Base-by-base conservation (phyloP, 2,329 filamentous ascomycete genomes). In the Orbilia javanica region DNA sequence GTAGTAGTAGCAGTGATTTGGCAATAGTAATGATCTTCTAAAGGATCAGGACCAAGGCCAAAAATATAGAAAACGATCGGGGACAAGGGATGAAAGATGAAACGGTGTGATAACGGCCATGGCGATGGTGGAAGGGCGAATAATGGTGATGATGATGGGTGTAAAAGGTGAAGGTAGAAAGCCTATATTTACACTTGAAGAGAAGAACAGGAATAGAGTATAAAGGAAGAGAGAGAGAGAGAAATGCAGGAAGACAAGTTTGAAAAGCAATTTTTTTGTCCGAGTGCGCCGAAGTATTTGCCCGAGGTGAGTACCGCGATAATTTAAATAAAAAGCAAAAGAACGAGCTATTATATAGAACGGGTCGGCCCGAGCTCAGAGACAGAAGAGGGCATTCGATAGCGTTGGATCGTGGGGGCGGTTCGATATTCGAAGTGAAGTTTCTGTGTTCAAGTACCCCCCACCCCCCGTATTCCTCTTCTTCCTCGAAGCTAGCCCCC, bases 241-340 rank as follows among this genome's bases (percentile, higher is more conserved):
- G 44, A 22, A 48, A 52, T 66, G 48, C 62, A 42, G 36, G 36
- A 7, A 48, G 27, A 27, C 27, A 50, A 31, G 29, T n/a, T 36
- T 15, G 20, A 70, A 67, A 75, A 77, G 20, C 48, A 70, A 39
- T 22, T 63, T 65, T 64, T 70, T 70, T 77, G 63, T 66, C 72
- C 65, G 39, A 64, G 68, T 70, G 66, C 72, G 72, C 72, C 72
- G 65, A 77, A 65, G 36, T 50, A 60, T 77, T 77, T 77, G 72
- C 72, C 72, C 72, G 57, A 77, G 66, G 34, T 70, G 46, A 66
- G 29, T 60, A 42, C 55, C 55, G 55, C 60, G 53, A 75, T 52
- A 63, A 63, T 27, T 60, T 63, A 42, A 52, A 69, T 18, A n/a
- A 27, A 48, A 36, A 66, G 31, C 22, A 39, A 29, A 69, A 29